Conservation (phyloP, 2,329 filamentous ascomycete genomes). For the Ceratocystis cacaofunesta region DNA sequence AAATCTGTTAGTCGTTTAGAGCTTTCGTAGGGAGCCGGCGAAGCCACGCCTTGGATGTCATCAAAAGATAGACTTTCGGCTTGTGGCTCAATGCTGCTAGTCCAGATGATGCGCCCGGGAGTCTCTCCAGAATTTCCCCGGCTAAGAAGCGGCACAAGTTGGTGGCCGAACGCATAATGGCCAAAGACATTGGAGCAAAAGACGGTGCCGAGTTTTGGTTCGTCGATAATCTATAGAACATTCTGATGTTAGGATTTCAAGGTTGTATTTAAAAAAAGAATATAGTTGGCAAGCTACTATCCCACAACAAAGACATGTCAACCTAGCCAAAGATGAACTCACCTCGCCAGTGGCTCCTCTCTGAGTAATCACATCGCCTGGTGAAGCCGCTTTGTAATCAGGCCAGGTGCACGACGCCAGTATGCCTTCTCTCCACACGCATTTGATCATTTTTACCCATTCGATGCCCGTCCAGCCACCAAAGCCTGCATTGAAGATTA, state of each 20-base stretch:
- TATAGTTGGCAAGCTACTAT: neutral
- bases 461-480: slow-evolving; percentile 73
- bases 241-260: neutral
- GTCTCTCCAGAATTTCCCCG: slow-evolving; percentile 26
- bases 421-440: slow-evolving; percentile 43
- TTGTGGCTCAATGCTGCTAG: slow-evolving; percentile 62
- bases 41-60: slow-evolving; percentile 62
- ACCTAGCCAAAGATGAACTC: neutral
- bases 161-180: slow-evolving; percentile 78
- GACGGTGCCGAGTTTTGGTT: slow-evolving; percentile 55
- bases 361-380: slow-evolving; percentile 23
- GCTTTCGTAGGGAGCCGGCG: slow-evolving; percentile 59
- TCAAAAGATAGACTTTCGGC: slow-evolving; percentile 39
- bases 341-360: slow-evolving; percentile 4
- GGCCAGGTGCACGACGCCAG: slow-evolving; percentile 62
- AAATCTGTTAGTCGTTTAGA: slow-evolving; percentile 79
- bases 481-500: slow-evolving; percentile 78
- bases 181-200: slow-evolving; percentile 92
- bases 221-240: neutral
- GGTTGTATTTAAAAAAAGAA: neutral
- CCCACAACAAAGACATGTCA: neutral
- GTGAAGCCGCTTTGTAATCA: slow-evolving; percentile 51
- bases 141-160: slow-evolving; percentile 58
- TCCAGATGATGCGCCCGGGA: slow-evolving; percentile 66
- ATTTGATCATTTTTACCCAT: slow-evolving; percentile 21